Conservation (phyloP, 805 yeast species). For the Kodamaea kakaduensis region DNA sequence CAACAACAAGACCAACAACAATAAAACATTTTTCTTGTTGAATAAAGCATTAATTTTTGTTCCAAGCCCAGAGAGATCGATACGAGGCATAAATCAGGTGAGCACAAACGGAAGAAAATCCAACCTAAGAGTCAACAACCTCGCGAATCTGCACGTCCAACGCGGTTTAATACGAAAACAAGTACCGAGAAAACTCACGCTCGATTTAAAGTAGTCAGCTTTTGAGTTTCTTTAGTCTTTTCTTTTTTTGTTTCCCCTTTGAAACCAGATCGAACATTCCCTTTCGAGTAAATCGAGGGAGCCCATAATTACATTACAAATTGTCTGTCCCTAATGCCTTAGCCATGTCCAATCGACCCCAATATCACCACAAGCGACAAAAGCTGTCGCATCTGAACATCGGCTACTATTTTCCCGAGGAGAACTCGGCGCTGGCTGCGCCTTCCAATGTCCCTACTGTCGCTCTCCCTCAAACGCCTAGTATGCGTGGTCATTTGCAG, state of each 20-base stretch:
- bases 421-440: constrained; percentile 4
- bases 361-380: constrained; percentile 31
- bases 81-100: no score
- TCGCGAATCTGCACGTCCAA: neutral
- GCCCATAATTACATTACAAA: constrained; percentile 1
- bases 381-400: constrained; percentile 31
- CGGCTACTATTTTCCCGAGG: constrained; percentile 22
- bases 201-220: no score
- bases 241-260: constrained; percentile 3
- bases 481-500: constrained; percentile 3
- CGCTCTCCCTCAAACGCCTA: constrained; percentile 7
- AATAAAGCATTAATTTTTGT: no score
- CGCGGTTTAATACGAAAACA: neutral
- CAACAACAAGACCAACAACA: no score
- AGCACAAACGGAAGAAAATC: no score
- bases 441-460: constrained; percentile 8
- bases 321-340: constrained; percentile 6
- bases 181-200: no score
- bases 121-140: no score
- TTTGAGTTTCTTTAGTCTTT: neutral
- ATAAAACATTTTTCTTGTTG: no score
- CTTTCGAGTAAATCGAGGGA: constrained; percentile 5
- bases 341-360: constrained; percentile 16
- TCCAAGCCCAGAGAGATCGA: no score
- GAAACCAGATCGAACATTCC: constrained; percentile 6